phyloP scores from a whole-genome alignment of 2,329 filamentous ascomycete species.

The Boeremia exigua region DNA sequence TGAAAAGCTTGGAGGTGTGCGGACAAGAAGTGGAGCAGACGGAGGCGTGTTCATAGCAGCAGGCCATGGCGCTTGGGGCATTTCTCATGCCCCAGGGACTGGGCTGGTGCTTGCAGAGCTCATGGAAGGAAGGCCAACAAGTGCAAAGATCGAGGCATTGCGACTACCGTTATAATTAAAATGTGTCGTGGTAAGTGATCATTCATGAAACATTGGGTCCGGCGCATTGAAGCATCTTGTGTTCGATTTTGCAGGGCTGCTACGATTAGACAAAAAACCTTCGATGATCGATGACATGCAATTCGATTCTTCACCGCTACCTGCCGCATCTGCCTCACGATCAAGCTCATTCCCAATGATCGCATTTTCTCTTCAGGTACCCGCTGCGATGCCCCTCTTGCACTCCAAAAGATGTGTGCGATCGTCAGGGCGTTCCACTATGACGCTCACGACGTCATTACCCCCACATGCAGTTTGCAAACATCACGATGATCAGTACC shows the following conservation, averaged over 20 bases:
- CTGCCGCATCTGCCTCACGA: not conserved
- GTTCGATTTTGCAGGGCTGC: not conserved
- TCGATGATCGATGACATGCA: constrained; percentile 6
- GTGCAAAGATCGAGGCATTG: constrained; percentile 65
- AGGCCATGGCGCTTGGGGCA: constrained; percentile 79
- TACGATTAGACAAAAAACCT: not conserved
- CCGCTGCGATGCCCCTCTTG: constrained; percentile 1
- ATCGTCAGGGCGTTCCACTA: constrained; percentile 14
- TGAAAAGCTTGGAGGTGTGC: constrained; percentile 59
- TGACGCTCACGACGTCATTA: constrained; percentile 17
- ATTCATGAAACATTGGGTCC: not conserved
- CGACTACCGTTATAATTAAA: constrained; percentile 33
- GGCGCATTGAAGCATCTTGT: constrained; percentile 1
- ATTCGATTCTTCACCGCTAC: not conserved
- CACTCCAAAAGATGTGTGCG: not conserved
- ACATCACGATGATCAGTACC: constrained; percentile 5
- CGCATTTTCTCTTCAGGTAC: constrained; percentile 10
- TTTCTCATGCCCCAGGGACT: constrained; percentile 64
- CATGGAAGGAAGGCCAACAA: constrained; percentile 64
- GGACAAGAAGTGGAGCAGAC: constrained; percentile 50
- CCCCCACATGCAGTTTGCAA: constrained; percentile 15
- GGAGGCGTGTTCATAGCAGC: constrained; percentile 74
- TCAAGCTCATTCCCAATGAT: not conserved
- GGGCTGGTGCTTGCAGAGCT: constrained; percentile 75
- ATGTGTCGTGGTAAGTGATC: not conserved